Evolutionary conservation across 352 stramenopile species (phyloP).

Genomic region (Phytopythium cucurbitacearum): DNA sequence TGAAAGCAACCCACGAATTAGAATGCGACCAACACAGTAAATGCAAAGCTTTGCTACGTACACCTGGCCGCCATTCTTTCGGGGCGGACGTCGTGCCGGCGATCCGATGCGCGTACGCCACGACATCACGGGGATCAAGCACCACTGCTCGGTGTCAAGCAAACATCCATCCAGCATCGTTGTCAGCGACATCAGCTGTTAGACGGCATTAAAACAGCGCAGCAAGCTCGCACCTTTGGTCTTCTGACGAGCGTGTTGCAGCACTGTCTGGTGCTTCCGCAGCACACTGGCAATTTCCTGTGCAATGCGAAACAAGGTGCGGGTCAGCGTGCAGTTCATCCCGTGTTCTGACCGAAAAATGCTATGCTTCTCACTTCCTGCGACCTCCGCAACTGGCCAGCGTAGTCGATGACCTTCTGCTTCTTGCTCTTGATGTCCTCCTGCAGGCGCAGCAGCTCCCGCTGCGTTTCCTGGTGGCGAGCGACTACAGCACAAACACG

Average conservation of each 20-base stretch:
- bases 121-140: conserved; percentile 60
- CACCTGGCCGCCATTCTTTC: conserved; percentile 69
- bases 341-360: neutral
- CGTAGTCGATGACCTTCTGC: conserved; percentile 64
- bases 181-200: neutral
- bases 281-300: conserved; percentile 61
- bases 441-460: conserved; percentile 54
- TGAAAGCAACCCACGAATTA: conserved; percentile 8
- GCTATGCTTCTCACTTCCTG: conserved; percentile 29
- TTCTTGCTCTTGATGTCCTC: conserved; percentile 64
- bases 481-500: conserved; percentile 29
- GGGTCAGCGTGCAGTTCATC: neutral
- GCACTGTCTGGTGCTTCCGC: conserved; percentile 56
- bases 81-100: conserved; percentile 70
- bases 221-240: conserved; percentile 27
- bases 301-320: neutral
- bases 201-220: neutral
- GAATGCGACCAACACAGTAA: too few species aligned
- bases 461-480: conserved; percentile 65
- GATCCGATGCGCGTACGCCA: conserved; percentile 81
- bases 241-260: conserved; percentile 54
- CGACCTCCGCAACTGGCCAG: conserved; percentile 52
- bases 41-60: conserved; percentile 16
- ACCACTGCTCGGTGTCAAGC: conserved; percentile 28
- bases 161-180: conserved; percentile 1